A percentile compares a stretch with the other conserved stretches of the same genome.
Conservation (phyloP, 768 basidiomycete genomes). For the Suillus alpinus region DNA sequence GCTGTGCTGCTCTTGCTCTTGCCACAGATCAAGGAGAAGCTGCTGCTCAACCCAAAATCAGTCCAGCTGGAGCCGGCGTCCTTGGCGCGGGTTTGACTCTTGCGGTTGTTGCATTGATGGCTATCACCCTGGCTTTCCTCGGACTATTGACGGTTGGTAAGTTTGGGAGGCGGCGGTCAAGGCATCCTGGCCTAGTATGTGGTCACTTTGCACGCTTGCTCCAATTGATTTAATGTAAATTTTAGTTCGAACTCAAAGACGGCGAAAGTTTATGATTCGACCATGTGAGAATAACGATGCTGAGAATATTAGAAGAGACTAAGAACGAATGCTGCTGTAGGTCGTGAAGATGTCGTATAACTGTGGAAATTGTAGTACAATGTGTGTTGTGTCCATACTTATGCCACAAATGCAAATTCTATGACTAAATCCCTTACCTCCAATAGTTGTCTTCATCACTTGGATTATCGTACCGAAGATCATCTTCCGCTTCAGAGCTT, state of each 20-base stretch:
- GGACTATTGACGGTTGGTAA: slow-evolving; percentile 34
- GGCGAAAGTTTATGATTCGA: not conserved
- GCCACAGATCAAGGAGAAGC: slow-evolving; percentile 24
- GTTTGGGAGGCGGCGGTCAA: slow-evolving; percentile 6
- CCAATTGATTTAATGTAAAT: slow-evolving; percentile 4
- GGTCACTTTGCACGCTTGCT: not conserved
- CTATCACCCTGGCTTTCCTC: slow-evolving; percentile 39
- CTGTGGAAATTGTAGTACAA: slow-evolving; percentile 18
- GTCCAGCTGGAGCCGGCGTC: slow-evolving; percentile 63
- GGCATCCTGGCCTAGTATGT: slow-evolving; percentile 13
- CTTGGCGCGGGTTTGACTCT: slow-evolving; percentile 59
- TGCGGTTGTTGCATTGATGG: slow-evolving; percentile 36
- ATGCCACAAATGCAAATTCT: slow-evolving; percentile 13
- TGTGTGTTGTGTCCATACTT: not conserved
- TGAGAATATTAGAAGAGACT: slow-evolving; percentile 16
- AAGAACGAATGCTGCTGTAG: slow-evolving; percentile 7
- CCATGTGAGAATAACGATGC: not conserved
- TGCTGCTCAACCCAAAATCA: slow-evolving; percentile 39
- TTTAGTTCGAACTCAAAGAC: slow-evolving; percentile 22
- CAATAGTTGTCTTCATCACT: slow-evolving; percentile 31
- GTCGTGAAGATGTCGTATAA: slow-evolving; percentile 18
- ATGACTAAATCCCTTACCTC: slow-evolving; percentile 22
- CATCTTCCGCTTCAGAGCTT: slow-evolving; percentile 46
- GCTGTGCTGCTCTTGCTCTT: slow-evolving; percentile 48
- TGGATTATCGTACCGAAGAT: slow-evolving; percentile 27